Base-by-base conservation (phyloP, 345 rosid genomes). In the Acer negundo region DNA sequence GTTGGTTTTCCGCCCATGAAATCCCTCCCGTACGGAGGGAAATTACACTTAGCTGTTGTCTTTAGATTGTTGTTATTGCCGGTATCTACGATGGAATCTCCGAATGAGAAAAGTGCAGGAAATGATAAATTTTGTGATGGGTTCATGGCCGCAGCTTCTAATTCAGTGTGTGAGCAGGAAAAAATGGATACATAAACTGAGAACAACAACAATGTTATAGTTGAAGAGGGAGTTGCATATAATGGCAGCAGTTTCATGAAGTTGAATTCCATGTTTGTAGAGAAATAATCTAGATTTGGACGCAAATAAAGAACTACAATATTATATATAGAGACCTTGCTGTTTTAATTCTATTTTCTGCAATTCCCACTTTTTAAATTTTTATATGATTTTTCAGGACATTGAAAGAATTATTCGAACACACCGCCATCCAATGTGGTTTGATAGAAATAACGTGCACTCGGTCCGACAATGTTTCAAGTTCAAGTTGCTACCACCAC, bases 21-120 rank as follows among this genome's bases (percentile, higher is more conserved):
- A 28, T 86, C 82, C 51, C 44, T 67, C 7, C 87, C 87, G 15
- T 86, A 80, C 0, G 87, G 87, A 44, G n/a, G 78, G 62, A 80
- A 84, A 35, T 86, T 81, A 70, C 80, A 76, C 62, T 70, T 86
- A 10, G 63, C 10, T n/a, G 62, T 15, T 2, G 87, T 69, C 4
- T 0, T 4, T 7, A 80, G 80, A 64, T 80, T 3, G 75, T 84
- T 84, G 62, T 78, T 86, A 44, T 77, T 86, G 65, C 89, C 87
- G 0, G 85, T 75, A 61, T 86, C 89, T 7, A 86, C 74, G 31
- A 86, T 84, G 10, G 89, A 84, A 75, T 86, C 89, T 49, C 89
- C 89, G 7, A 86, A 86, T 0, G 80, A 79, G 4, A 80, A 23
- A 16, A 86, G 24, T 19, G 87, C 85, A 1, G 87, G 49, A 66